These are phyloP conservation scores for Alectoria sarmentosa DNA, from an alignment of 495 filamentous ascomycete species.

Conservation along the genomic window DNA sequence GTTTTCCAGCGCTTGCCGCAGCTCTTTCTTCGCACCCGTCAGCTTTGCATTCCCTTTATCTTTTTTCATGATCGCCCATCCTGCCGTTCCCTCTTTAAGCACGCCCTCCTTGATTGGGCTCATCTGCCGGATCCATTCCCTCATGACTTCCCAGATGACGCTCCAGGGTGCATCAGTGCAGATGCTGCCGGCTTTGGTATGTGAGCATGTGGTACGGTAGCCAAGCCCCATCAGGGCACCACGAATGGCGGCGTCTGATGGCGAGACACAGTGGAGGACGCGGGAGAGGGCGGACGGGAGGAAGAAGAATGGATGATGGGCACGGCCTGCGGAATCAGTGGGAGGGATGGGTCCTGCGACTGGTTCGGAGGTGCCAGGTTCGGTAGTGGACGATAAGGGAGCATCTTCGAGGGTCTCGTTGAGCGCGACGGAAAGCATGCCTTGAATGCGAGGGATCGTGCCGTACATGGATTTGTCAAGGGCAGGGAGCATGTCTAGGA, in stretches of 20 bases:
- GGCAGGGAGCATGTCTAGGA: slow-evolving; percentile 60
- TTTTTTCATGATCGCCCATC: slow-evolving; percentile 56
- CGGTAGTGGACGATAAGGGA: slow-evolving; percentile 1
- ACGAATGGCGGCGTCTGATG: slow-evolving; percentile 61
- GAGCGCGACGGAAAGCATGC: slow-evolving; percentile 82
- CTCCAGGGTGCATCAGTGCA: slow-evolving; percentile 87
- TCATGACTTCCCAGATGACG: slow-evolving; percentile 88
- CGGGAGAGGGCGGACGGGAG: slow-evolving; percentile 63
- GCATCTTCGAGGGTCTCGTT: slow-evolving; percentile 52
- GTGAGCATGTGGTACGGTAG: slow-evolving; percentile 73
- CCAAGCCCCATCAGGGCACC: slow-evolving; percentile 76
- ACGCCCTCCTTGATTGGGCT: slow-evolving; percentile 61
- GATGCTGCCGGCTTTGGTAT: slow-evolving; percentile 80
- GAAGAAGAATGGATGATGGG: slow-evolving; percentile 81
- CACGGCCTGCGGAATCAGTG: slow-evolving; percentile 48
- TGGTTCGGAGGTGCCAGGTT: slow-evolving; percentile 22
- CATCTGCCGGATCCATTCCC: slow-evolving; percentile 78
- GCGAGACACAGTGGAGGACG: slow-evolving; percentile 67
- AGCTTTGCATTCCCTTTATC: slow-evolving; percentile 25
- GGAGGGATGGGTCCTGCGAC: slow-evolving; percentile 28
- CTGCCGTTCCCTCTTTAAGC: slow-evolving; percentile 61
- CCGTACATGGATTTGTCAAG: slow-evolving; percentile 59
- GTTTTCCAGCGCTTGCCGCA: slow-evolving; percentile 32
- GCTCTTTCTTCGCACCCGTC: slow-evolving; percentile 31
- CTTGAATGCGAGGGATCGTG: slow-evolving; percentile 73